These are phyloP conservation scores for Helianthus tuberosus DNA, from an alignment of 129 eudicot genomes.

Conservation along the genomic window DNA sequence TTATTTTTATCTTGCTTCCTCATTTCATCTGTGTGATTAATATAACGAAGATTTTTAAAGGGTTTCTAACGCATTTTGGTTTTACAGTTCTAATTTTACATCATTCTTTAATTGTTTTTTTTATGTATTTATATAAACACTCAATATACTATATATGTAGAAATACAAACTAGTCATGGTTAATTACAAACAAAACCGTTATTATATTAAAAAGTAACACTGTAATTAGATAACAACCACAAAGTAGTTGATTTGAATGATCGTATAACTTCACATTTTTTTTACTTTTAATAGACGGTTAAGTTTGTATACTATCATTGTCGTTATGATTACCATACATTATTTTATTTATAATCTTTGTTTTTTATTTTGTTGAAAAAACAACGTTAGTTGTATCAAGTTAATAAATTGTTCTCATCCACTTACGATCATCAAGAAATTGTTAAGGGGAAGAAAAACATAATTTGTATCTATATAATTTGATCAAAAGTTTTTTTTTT, in stretches of 20 bases:
- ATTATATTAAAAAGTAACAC: not conserved
- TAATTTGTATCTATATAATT: no score
- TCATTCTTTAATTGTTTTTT: not conserved
- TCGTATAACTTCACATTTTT: not conserved
- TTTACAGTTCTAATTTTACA: not conserved
- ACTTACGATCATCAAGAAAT: not conserved
- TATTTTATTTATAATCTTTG: no score
- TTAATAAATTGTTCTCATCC: not conserved
- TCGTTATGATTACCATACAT: no score
- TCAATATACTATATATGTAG: not conserved
- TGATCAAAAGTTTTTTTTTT: not conserved
- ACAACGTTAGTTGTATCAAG: not conserved
- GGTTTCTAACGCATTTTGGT: not conserved
- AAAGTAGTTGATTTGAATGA: not conserved
- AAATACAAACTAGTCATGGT: not conserved
- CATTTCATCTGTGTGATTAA: constrained; percentile 41
- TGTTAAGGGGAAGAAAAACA: no score
- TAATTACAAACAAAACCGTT: not conserved
- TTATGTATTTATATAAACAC: not conserved
- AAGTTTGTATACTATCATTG: no score
- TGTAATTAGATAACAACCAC: not conserved
- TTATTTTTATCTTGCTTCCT: not conserved
- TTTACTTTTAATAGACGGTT: no score
- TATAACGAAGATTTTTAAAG: constrained; percentile 14
- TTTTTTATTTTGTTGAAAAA: no score